These are phyloP conservation scores for Streptanthus diversifolius DNA, from an alignment of 345 rosid species.

Conservation along the genomic window DNA sequence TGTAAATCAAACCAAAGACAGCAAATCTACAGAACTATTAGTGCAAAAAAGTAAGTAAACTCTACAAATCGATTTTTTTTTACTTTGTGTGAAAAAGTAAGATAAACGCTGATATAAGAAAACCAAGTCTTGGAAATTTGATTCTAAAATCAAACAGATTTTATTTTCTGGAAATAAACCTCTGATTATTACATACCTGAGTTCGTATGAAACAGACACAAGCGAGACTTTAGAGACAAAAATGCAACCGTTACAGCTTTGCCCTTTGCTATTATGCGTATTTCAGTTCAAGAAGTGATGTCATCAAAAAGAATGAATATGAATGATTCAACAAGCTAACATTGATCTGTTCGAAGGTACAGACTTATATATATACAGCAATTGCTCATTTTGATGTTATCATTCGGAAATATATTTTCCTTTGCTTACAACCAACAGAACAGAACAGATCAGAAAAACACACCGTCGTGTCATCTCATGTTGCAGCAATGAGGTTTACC, in stretches of 20 bases:
- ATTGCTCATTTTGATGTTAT: background rate
- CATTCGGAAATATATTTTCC: background rate
- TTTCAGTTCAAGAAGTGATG: background rate
- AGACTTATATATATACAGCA: background rate
- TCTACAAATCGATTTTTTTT: too few relatives aligned
- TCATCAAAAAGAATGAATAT: background rate
- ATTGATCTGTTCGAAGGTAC: background rate
- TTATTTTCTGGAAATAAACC: too few relatives aligned
- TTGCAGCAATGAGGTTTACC: slow-evolving; percentile 60
- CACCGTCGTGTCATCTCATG: slow-evolving; percentile 45
- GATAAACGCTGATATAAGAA: too few relatives aligned
- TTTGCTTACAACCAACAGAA: background rate
- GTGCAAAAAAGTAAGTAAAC: too few relatives aligned
- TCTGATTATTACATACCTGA: background rate
- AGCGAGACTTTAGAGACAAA: background rate
- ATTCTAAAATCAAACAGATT: too few relatives aligned
- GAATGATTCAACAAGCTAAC: background rate
- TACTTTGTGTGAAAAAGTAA: too few relatives aligned
- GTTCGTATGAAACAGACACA: slow-evolving; percentile 28
- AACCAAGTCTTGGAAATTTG: too few relatives aligned
- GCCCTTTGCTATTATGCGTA: too few relatives aligned
- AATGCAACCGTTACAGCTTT: too few relatives aligned
- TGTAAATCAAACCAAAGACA: too few relatives aligned
- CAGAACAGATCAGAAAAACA: background rate
- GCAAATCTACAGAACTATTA: too few relatives aligned